These are phyloP conservation scores for Thymus quinquecostatus DNA, from an alignment of 257 asterid species.

Conservation along the genomic window DNA sequence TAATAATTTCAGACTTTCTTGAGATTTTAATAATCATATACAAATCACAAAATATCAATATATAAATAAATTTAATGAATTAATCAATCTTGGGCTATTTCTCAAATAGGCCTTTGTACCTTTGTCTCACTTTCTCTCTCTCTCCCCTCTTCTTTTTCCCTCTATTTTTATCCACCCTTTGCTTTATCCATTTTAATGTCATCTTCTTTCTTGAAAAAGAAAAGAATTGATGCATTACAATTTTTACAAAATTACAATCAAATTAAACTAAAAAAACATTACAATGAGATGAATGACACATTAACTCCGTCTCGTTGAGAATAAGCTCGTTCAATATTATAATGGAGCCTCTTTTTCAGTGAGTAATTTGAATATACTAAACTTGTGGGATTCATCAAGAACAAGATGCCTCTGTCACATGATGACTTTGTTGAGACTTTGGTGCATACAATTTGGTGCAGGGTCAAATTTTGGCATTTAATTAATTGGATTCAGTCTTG, in stretches of 20 bases:
- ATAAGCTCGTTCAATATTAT: not conserved
- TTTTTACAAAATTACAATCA: too few relatives aligned
- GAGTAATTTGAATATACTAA: constrained; percentile 23
- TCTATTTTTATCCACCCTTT: not conserved
- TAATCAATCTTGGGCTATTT: constrained; percentile 33
- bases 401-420: constrained; percentile 37
- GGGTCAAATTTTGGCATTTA: constrained; percentile 24
- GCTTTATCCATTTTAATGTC: not conserved
- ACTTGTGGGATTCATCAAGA: constrained; percentile 37
- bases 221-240: too few relatives aligned
- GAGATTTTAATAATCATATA: constrained; percentile 34
- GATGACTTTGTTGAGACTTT: constrained; percentile 36
- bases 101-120: constrained; percentile 34
- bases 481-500: constrained; percentile 12
- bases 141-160: not conserved
- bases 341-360: not conserved
- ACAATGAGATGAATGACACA: too few relatives aligned
- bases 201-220: not conserved
- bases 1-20: constrained; percentile 35
- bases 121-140: constrained; percentile 24
- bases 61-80: not conserved
- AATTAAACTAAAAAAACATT: too few relatives aligned
- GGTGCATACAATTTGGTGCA: constrained; percentile 37
- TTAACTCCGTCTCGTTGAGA: too few relatives aligned
- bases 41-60: not conserved